These are phyloP conservation scores for Candida sp. DNA, from an alignment of 1,139 yeast species.

Conservation along the genomic window DNA sequence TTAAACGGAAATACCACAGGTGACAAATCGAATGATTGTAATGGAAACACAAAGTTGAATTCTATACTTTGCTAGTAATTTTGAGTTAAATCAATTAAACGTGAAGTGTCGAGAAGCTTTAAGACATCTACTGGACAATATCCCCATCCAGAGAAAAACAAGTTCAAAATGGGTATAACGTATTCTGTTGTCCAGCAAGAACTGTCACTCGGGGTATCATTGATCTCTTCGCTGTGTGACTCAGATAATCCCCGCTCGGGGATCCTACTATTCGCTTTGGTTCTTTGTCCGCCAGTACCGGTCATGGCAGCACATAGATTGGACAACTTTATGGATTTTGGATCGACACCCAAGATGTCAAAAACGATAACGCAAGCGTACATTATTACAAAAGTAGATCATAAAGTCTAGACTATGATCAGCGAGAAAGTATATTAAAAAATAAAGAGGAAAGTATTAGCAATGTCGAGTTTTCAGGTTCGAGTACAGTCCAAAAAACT, in stretches of 20 bases:
- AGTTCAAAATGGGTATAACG: too few relatives aligned
- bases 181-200: conserved; percentile 91
- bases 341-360: conserved; percentile 45
- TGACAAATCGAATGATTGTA: too few relatives aligned
- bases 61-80: too few relatives aligned
- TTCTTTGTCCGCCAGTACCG: conserved; percentile 84
- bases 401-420: not conserved
- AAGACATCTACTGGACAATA: too few relatives aligned
- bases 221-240: conserved; percentile 79
- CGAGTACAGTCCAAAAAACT: not conserved
- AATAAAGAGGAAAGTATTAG: not conserved
- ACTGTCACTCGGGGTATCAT: conserved; percentile 89
- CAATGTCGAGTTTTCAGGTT: too few relatives aligned
- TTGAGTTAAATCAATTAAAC: too few relatives aligned
- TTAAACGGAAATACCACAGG: too few relatives aligned
- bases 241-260: conserved; percentile 62
- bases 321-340: conserved; percentile 61
- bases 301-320: conserved; percentile 73
- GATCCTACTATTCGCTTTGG: conserved; percentile 59
- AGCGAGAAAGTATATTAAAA: not conserved
- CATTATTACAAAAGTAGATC: not conserved
- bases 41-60: too few relatives aligned
- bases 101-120: too few relatives aligned
- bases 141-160: too few relatives aligned
- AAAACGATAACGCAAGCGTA: conserved; percentile 11